Evolutionary conservation across 208 protist genomes (phyloP).

Genomic region (Jaenimonas drosophilae): DNA sequence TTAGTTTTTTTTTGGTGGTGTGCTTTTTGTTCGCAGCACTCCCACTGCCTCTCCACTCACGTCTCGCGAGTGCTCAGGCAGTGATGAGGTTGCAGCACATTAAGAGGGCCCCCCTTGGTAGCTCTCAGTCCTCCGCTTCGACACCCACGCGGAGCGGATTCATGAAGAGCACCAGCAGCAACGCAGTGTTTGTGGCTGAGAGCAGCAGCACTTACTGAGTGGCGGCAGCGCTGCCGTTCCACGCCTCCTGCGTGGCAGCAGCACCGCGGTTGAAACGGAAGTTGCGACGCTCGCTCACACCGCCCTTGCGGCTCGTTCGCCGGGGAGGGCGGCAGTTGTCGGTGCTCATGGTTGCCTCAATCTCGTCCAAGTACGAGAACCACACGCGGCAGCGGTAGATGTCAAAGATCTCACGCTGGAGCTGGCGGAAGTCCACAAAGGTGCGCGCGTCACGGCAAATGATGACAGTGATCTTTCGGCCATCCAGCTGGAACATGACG

Average conservation of each 20-base stretch:
- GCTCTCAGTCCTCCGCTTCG: no score
- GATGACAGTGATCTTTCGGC: conserved; percentile 72
- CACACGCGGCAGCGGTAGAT: conserved; percentile 73
- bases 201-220: no score
- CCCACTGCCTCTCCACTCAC: no score
- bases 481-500: conserved; percentile 67
- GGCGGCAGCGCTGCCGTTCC: no score
- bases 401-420: conserved; percentile 65
- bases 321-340: conserved; percentile 23
- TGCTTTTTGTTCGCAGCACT: no score
- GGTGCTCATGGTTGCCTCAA: conserved; percentile 50
- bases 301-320: conserved; percentile 8
- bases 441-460: conserved; percentile 28
- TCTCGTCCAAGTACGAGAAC: conserved; percentile 76
- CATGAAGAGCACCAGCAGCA: neutral
- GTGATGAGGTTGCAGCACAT: no score
- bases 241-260: no score
- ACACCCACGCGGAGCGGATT: no score
- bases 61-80: no score
- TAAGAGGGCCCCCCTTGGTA: no score
- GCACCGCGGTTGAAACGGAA: neutral
- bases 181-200: no score
- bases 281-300: neutral
- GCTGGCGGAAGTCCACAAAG: conserved; percentile 68
- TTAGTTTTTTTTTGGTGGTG: no score